A percentile compares a stretch with the other conserved stretches of the same genome.
These are phyloP conservation scores for Phytophthora hibernalis DNA, from an alignment of 352 stramenopile species.

Conservation along the genomic window DNA sequence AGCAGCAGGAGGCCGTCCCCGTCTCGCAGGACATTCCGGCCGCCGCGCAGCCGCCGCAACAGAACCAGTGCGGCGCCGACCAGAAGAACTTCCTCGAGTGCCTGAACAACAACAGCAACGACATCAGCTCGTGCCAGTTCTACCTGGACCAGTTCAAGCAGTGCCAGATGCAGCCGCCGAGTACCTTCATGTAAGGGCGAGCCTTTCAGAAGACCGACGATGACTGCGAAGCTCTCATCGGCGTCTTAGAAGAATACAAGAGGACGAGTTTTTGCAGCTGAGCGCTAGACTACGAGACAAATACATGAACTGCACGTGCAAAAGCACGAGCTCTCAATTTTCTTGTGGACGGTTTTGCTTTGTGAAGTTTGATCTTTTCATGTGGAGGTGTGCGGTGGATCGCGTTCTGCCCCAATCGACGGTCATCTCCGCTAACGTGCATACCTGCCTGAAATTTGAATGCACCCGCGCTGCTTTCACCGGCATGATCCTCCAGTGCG, in stretches of 20 bases:
- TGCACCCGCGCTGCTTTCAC: neutral
- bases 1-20: conserved; percentile 45
- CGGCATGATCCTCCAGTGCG: neutral
- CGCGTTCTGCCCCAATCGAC: neutral
- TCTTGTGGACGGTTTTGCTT: neutral
- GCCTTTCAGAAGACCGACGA: neutral
- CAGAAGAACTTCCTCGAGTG: conserved; percentile 88
- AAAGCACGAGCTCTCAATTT: conserved; percentile 17
- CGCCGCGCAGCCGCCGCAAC: conserved; percentile 41
- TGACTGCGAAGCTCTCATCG: neutral
- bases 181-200: conserved; percentile 62
- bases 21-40: conserved; percentile 32
- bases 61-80: conserved; percentile 73
- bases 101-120: conserved; percentile 86
- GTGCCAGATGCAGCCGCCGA: conserved; percentile 82
- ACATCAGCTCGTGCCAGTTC: conserved; percentile 90
- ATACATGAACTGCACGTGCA: conserved; percentile 19
- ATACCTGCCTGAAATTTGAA: conserved; percentile 20
- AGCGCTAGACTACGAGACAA: conserved; percentile 22
- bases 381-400: too few species aligned
- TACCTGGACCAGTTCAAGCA: conserved; percentile 91
- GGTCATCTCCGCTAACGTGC: conserved; percentile 5
- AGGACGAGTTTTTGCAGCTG: neutral
- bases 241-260: neutral
- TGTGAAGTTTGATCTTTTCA: neutral